Evolutionary conservation across 768 basidiomycete genomes (phyloP), one percentile per base, ranked within the genome.

Genomic region (Trametes coccinea): DNA sequence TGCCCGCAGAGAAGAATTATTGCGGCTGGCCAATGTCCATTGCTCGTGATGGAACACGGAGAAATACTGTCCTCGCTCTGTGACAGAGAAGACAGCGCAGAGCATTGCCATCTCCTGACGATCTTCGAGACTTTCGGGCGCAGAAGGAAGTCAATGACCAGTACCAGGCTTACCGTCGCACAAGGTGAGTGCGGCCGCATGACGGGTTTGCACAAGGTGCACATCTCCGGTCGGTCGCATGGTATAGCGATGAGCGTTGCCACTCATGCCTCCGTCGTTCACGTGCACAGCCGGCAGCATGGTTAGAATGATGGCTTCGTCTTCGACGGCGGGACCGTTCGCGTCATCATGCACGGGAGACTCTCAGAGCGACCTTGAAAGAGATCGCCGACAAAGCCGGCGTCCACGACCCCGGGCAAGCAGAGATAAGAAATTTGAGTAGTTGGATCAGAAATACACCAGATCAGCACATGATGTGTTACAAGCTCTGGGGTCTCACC

Each of bases 241-340:
- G 48, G 55, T 47, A 44, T 37, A 2, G 9, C 44, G 48, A 34
- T 11, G 44, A 30, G 22, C 44, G 40, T 54, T 41, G 52, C 52
- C 7, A 43, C 30, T 41, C 33, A 43, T 14, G 60, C 52, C 40
- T 37, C 22, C 54, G 43, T 10, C 10, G 49, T 37, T 61, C 60
- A 56, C 60, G 54, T 56, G 55, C 22, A 29, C 31, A 14, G 37
- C 27, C 17, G 11, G 6, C 61, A 56, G 50, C 61, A 31, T 53
- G 61, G 55, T 47, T 33, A 34, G 13, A 56, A 43, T 52, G 55
- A 56, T 62, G 53, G 56, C 47, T 59, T 44, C 48, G n/a, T 34
- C 50, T 59, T 51, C 57, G 41, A 17, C 31, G 41, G 14, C 43
- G 40, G 16, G 16, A 17, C 17, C 41, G 31, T 30, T 52, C 30